Conservation (phyloP, 2,329 filamentous ascomycete species). For the Nemania sp. region DNA sequence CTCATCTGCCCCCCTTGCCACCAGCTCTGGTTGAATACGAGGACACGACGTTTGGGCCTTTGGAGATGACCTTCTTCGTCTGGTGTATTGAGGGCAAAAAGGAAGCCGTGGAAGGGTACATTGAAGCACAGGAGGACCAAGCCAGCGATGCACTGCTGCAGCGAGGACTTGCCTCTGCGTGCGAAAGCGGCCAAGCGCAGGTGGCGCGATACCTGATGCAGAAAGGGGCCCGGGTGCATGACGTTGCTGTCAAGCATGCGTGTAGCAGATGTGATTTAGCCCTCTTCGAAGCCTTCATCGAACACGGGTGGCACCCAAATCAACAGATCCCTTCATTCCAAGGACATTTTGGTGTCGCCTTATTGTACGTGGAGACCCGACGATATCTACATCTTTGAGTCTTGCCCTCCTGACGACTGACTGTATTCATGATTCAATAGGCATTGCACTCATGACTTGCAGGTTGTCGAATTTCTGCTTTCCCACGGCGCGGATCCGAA, state of each 20-base stretch:
- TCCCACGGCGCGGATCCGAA: conserved; percentile 5
- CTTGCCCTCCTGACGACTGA: not conserved
- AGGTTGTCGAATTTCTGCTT: not conserved
- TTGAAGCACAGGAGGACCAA: not conserved
- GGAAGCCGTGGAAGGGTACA: not conserved
- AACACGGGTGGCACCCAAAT: conserved; percentile 3
- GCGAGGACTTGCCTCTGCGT: conserved; percentile 3
- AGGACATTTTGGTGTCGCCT: not conserved
- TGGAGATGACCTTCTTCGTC: not conserved
- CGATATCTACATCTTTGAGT: too few relatives aligned
- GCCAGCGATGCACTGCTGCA: not conserved
- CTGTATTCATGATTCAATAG: not conserved
- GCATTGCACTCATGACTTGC: not conserved
- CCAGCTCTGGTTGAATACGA: not conserved
- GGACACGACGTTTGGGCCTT: not conserved
- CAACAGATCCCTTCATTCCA: not conserved
- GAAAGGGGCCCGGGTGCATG: not conserved
- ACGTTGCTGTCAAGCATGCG: not conserved
- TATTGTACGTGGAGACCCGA: not conserved
- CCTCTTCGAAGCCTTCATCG: not conserved
- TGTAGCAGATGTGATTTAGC: not conserved
- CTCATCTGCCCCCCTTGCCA: conserved; percentile 1
- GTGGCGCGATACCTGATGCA: not conserved
- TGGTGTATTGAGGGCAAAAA: not conserved
- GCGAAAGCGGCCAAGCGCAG: not conserved